phyloP scores from a whole-genome alignment of 371 early-diverging fungal species.

The Apophysomyces variabilis region DNA sequence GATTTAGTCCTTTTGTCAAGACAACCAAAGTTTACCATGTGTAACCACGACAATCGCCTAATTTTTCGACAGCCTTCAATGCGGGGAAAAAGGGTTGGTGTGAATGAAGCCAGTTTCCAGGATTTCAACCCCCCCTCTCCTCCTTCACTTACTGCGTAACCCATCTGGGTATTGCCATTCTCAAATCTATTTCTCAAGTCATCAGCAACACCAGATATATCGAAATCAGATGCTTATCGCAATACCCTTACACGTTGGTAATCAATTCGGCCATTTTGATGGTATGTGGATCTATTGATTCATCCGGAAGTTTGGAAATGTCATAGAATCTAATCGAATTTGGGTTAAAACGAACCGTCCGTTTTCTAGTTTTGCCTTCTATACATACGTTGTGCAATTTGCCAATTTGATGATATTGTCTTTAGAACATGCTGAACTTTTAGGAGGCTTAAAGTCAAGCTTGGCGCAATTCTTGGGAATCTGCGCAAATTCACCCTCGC shows the following conservation, averaged over 20 bases:
- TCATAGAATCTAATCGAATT: slow-evolving; percentile 40
- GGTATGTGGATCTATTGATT: slow-evolving; percentile 35
- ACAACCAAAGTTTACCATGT: slow-evolving; percentile 34
- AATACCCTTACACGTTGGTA: slow-evolving; percentile 46
- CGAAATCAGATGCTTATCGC: not conserved
- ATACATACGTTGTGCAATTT: slow-evolving; percentile 48
- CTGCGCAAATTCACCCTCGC: slow-evolving; percentile 22
- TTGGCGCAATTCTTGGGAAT: slow-evolving; percentile 16
- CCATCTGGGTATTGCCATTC: slow-evolving; percentile 49
- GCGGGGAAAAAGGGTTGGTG: not conserved
- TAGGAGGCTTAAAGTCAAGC: slow-evolving; percentile 16
- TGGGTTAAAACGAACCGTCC: not conserved
- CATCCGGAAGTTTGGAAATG: slow-evolving; percentile 35
- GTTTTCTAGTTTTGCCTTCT: not conserved
- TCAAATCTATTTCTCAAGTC: slow-evolving; percentile 34
- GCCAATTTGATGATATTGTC: slow-evolving; percentile 26
- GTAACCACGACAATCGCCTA: slow-evolving; percentile 54
- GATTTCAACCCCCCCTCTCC: not conserved
- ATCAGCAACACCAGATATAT: not conserved
- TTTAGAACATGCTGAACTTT: slow-evolving; percentile 1
- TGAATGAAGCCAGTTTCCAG: not conserved
- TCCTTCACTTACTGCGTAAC: slow-evolving; percentile 42
- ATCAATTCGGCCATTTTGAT: slow-evolving; percentile 49
- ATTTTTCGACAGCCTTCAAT: slow-evolving; percentile 36
- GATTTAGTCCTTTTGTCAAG: too few species aligned